phyloP scores from a whole-genome alignment of 495 filamentous ascomycete genomes.

The Ascobolus immersus region DNA sequence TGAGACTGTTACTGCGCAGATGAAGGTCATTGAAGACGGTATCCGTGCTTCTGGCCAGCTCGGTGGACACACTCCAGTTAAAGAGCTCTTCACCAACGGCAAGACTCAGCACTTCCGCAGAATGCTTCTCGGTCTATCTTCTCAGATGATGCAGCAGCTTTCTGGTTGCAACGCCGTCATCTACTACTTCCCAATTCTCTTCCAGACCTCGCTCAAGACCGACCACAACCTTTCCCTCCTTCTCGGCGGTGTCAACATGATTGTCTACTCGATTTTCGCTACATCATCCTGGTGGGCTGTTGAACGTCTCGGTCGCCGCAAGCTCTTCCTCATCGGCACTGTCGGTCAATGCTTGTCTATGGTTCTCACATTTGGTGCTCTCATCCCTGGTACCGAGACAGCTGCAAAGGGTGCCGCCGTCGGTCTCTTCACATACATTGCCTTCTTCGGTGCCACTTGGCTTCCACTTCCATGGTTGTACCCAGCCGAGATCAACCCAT shows the following conservation, averaged over 20 bases:
- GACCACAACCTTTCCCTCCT: slow-evolving; percentile 36
- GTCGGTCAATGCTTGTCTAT: slow-evolving; percentile 44
- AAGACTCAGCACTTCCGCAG: slow-evolving; percentile 41
- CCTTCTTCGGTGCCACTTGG: slow-evolving; percentile 51
- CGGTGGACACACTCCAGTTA: slow-evolving; percentile 28
- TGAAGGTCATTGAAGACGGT: slow-evolving; percentile 36
- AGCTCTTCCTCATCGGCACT: slow-evolving; percentile 43
- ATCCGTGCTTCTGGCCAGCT: slow-evolving; percentile 29
- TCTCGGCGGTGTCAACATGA: slow-evolving; percentile 55
- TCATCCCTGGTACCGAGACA: slow-evolving; percentile 31
- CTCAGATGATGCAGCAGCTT: slow-evolving; percentile 58
- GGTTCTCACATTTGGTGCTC: slow-evolving; percentile 46
- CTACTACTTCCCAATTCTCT: slow-evolving; percentile 61
- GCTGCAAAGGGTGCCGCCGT: slow-evolving; percentile 46
- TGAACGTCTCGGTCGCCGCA: slow-evolving; percentile 45
- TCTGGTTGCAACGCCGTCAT: slow-evolving; percentile 50
- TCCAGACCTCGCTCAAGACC: slow-evolving; percentile 35
- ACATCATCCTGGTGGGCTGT: slow-evolving; percentile 64
- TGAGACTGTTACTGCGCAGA: slow-evolving; percentile 27
- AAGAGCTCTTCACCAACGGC: slow-evolving; percentile 32
- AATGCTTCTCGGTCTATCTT: slow-evolving; percentile 32
- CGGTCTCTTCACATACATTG: slow-evolving; percentile 55
- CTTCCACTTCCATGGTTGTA: slow-evolving; percentile 44
- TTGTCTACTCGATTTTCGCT: slow-evolving; percentile 52
- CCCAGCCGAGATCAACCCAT: slow-evolving; percentile 47